Percentiles rank a stretch among this genome's conserved stretches.
Conservation (phyloP, 495 filamentous ascomycete genomes). For the Penicillium antarcticum region DNA sequence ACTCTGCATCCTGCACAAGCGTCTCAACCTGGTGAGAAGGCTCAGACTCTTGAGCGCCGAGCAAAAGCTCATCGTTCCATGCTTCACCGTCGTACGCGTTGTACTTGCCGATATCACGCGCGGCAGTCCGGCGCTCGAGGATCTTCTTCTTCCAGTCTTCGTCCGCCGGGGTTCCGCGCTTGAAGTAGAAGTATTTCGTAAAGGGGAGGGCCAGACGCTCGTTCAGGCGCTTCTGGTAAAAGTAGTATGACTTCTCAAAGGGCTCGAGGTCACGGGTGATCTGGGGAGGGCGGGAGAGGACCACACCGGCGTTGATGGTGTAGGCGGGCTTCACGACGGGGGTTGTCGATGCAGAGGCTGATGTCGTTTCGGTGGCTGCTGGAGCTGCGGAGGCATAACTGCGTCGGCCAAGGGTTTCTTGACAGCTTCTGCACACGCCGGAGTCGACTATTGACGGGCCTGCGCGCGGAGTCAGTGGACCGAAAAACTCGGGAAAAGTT, state of each 20-base stretch:
- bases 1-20: conserved; percentile 74
- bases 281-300: conserved; percentile 84
- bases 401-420: conserved; percentile 44
- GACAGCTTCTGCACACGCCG: conserved; percentile 51
- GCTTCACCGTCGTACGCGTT: conserved; percentile 70
- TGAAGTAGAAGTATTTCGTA: conserved; percentile 92
- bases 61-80: conserved; percentile 92
- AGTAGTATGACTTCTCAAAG: conserved; percentile 89
- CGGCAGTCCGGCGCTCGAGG: conserved; percentile 66
- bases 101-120: conserved; percentile 84
- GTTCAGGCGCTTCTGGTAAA: conserved; percentile 96
- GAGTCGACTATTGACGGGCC: conserved; percentile 42
- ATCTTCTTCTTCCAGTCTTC: conserved; percentile 89
- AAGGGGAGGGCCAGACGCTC: conserved; percentile 90
- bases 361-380: conserved; percentile 29
- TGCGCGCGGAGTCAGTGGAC: conserved; percentile 18
- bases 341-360: conserved; percentile 27
- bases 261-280: conserved; percentile 78
- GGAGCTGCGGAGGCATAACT: conserved; percentile 44
- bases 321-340: conserved; percentile 48
- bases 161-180: conserved; percentile 78
- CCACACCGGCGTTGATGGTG: conserved; percentile 70
- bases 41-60: conserved; percentile 61
- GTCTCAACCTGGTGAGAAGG: conserved; percentile 59
- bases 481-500: not conserved